Evolutionary conservation across 2,329 filamentous ascomycete species (phyloP), one percentile per base, ranked within the genome.

Genomic region (Botryotinia calthae): DNA sequence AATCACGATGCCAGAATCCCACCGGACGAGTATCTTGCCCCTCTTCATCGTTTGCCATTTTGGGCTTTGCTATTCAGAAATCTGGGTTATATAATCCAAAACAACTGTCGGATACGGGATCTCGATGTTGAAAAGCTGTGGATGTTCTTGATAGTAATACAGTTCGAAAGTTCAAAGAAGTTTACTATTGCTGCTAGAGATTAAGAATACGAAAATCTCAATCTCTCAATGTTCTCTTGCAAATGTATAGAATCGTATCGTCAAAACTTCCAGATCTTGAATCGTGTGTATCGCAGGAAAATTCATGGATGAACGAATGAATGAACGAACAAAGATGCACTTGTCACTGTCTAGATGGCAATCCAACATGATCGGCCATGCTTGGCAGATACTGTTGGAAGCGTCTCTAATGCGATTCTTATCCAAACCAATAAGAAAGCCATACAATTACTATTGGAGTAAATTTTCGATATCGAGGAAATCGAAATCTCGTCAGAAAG

Each of bases 1-100:
- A 73, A 14, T 77, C 76, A 8, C 65, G 37, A 72, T 75, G 64
- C 75, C 75, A 79, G 44, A 79, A 79, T 28, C 76, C 76, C 51
- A 78, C 75, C 0, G 74, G 63, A 4, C 46, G 31, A n/a, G 54
- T 67, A 34, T 31, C 62, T 18, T 54, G 56, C 56, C 74, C 76
- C 28, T 75, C 48, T 7, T 54, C 48, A n/a, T 54, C 48, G 16
- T 16, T n/a, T 25, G 25, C 25, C 48, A 54, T 54, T n/a, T 54
- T 54, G 12, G 12, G 12, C 12, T 16, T n/a, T 7, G 48, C 10
- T n/a, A 3, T 54, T 54, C 4, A 2, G 48, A 5, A 51, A 54
- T n/a, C 48, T n/a, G 5, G 48, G 5, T 7, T 54, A 16, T 54
- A 12, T 54, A 5, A 16, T n/a, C 25, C 5, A 7, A 16, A n/a